Percentiles rank a stretch among this genome's conserved stretches.
These are phyloP conservation scores for Wickerhamiella sergipiensis DNA, from an alignment of 805 yeast species.

Conservation along the genomic window DNA sequence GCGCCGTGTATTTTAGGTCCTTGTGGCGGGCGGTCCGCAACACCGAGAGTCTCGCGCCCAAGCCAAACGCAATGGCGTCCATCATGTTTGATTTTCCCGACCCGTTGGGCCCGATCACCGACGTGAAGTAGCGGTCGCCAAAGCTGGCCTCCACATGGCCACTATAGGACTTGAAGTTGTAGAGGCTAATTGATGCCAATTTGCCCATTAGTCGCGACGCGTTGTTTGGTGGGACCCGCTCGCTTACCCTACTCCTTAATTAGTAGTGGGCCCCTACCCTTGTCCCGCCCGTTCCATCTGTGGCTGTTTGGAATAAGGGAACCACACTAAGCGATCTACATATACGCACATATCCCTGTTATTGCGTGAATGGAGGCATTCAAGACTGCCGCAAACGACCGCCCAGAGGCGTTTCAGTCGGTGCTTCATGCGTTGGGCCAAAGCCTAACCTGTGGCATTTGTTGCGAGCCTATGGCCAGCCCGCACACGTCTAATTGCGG, in stretches of 20 bases:
- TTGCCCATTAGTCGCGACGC: constrained; percentile 1
- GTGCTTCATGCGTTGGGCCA: constrained; percentile 2
- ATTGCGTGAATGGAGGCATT: background rate
- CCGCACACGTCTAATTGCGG: constrained; percentile 50
- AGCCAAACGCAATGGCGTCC: constrained; percentile 92
- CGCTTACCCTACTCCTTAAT: too few relatives aligned
- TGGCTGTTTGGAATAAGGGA: too few relatives aligned
- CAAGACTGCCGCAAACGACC: background rate
- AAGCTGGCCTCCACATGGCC: constrained; percentile 69
- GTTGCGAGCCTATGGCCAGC: constrained; percentile 46
- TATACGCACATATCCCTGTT: too few relatives aligned
- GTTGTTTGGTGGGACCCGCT: background rate
- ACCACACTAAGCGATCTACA: too few relatives aligned
- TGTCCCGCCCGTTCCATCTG: too few relatives aligned
- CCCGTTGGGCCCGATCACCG: constrained; percentile 97
- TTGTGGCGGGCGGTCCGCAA: constrained; percentile 59
- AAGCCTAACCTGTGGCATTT: constrained; percentile 34
- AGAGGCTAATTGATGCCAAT: constrained; percentile 1
- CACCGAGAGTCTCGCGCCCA: constrained; percentile 67
- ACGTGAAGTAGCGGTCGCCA: constrained; percentile 66
- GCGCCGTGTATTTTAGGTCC: constrained; percentile 69
- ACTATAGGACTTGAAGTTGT: constrained; percentile 80
- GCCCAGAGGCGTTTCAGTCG: background rate
- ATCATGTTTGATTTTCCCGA: constrained; percentile 95
- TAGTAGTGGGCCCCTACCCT: too few relatives aligned